Evolutionary conservation across 2,329 filamentous ascomycete genomes (phyloP), one percentile per base, ranked within the genome.

Genomic region (Aureobasidium sp.): DNA sequence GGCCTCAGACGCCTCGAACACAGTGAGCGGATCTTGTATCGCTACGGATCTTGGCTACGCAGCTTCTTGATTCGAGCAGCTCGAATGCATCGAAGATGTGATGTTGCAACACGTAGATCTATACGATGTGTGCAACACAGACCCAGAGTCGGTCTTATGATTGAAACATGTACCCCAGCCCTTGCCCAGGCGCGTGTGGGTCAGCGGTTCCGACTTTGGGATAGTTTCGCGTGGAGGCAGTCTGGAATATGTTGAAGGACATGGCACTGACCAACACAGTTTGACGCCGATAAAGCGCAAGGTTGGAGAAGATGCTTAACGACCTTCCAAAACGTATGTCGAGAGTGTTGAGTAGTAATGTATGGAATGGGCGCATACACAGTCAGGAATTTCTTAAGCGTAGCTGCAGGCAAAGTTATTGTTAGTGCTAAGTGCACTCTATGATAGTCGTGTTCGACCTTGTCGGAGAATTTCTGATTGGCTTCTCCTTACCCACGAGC

Each of bases 11-110:
- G 68, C 67, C 34, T 68, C 69, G 7, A 66, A 67, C 39, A 68
- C 70, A 6, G 67, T 75, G 22, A 75, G 73, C 53, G 73, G 73
- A 59, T 71, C 70, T 56, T 59, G 45, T 27, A 51, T 65, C 47
- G 52, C 58, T 17, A 58, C 57, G 12, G 64, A 65, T 34, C 52
- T 55, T 52, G 61, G 53, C 14, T 63, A 55, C 25, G 25, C 45
- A 11, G 61, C 53, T 36, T 45, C 47, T 27, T 62, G 17, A 31
- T 29, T 8, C 14, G 17, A n/a, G 25, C 45, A 29, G 4, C 25
- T 27, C 9, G 9, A 31, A 57, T 8, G 20, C 27, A 25, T 20
- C 31, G 39, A 39, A 3, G 4, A 11, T 36, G 14, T 31, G 17
- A 3, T 31, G n/a, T 48, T 48, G 25, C 45, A 48, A 45, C 12